Base-by-base conservation (phyloP, 2,329 filamentous ascomycete species). In the Aspergillus viridinutans region DNA sequence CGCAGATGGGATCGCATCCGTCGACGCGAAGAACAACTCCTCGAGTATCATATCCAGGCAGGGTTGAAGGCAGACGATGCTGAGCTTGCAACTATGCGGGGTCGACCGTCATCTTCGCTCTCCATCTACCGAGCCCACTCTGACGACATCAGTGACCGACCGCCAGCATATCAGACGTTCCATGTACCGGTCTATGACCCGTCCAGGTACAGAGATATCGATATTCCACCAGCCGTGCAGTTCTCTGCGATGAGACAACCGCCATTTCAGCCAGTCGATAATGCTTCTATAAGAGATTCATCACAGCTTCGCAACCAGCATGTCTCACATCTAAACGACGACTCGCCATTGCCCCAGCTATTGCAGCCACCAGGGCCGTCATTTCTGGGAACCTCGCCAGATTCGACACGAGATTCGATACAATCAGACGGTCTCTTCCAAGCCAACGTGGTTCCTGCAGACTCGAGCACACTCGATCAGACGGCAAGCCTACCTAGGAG, bases 171-270 rank as follows among this genome's bases (percentile, higher is more conserved):
- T 50, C 65, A 65, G 25, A 49, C 65, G 45, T 53, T 57, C 28
- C 23, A 29, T 23, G 42, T 73, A 14, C 68, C 71, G 26, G 61
- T 64, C 23, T 74, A 74, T 56, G 68, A 74, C 49, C 72, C 72
- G 1, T 73, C 72, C 17, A 64, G 61, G 40, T 74, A 73, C 52
- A 59, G 49, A 10, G 49, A 55, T 23, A 55, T 60, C 5, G 17
- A 53, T 47, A 29, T 23, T 53, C 51, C 57, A 8, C 42, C 55
- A 14, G 47, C 49, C 12, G 49, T 52, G 5, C 43, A 53, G 32
- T 25, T 47, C 43, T 20, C 20, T 14, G 12, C 21, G 21, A 47
- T 25, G 20, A 47, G 43, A 14, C 43, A 47, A 23, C 4, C 43
- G 6, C 12, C 21, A 12, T 12, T 47, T 1, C 43, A 47, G 21